A percentile compares a stretch with the other conserved stretches of the same genome.
phyloP scores from a whole-genome alignment of 2,329 filamentous ascomycete genomes.

The Didymella pomorum region DNA sequence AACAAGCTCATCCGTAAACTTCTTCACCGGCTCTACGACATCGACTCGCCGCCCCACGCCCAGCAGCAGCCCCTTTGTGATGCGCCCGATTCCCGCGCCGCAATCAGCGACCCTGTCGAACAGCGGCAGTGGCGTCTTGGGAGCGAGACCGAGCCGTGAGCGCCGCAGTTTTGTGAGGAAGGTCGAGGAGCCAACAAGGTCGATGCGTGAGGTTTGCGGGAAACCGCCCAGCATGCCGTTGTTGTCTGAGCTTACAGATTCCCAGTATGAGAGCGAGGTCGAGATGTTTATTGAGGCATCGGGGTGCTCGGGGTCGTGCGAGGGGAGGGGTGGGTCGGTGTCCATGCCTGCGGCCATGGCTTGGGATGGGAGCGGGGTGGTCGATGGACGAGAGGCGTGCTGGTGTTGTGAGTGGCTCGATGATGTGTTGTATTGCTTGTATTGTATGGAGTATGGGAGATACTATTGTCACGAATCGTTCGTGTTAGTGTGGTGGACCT shows the following conservation, averaged over 20 bases:
- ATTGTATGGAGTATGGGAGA: background rate
- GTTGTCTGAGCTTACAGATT: conserved; percentile 60
- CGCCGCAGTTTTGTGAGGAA: conserved; percentile 71
- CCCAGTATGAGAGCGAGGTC: conserved; percentile 61
- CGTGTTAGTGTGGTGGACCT: background rate
- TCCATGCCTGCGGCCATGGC: conserved; percentile 39
- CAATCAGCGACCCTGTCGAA: conserved; percentile 63
- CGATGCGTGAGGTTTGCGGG: conserved; percentile 72
- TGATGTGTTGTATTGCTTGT: background rate
- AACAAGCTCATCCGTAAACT: conserved; percentile 73
- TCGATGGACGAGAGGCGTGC: background rate
- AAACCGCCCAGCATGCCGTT: conserved; percentile 84
- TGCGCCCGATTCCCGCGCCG: conserved; percentile 78
- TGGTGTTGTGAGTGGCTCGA: background rate
- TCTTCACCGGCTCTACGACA: conserved; percentile 82
- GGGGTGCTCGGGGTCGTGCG: conserved; percentile 33
- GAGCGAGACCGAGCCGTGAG: conserved; percentile 39
- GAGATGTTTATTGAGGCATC: conserved; percentile 57
- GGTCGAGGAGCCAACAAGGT: conserved; percentile 73
- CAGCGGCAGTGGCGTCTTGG: conserved; percentile 36
- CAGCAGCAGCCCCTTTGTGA: conserved; percentile 80
- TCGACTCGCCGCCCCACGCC: conserved; percentile 76
- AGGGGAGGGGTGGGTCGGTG: conserved; percentile 31
- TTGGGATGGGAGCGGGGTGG: background rate
- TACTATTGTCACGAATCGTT: background rate